Conservation (phyloP, 2,329 filamentous ascomycete genomes). For the Colletotrichum euphorbiae region DNA sequence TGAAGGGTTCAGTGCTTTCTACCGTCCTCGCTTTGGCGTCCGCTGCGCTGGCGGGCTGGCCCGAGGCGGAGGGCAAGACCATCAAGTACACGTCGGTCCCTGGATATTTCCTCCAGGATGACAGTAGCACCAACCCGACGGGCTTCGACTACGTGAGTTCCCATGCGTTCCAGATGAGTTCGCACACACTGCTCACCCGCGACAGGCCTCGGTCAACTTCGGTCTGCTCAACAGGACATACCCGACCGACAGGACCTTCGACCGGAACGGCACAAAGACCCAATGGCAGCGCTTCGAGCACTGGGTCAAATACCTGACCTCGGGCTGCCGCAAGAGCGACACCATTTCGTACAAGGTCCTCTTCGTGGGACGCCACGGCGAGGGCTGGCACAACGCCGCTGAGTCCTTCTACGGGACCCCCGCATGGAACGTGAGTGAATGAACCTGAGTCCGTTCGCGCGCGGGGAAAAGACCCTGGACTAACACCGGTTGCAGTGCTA, state of each 20-base stretch:
- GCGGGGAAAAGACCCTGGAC: background rate
- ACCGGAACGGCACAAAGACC: slow-evolving; percentile 56
- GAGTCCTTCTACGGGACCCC: slow-evolving; percentile 75
- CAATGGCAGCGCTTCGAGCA: slow-evolving; percentile 74
- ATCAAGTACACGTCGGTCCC: slow-evolving; percentile 70
- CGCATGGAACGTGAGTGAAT: slow-evolving; percentile 71
- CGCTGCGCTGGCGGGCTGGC: slow-evolving; percentile 47
- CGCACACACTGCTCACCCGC: slow-evolving; percentile 9
- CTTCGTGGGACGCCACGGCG: slow-evolving; percentile 76
- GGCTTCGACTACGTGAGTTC: slow-evolving; percentile 73
- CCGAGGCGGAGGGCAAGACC: slow-evolving; percentile 51
- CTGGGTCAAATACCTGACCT: slow-evolving; percentile 68
- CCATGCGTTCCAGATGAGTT: background rate
- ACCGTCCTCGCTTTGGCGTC: slow-evolving; percentile 47
- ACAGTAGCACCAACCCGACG: slow-evolving; percentile 63
- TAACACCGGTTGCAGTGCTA: slow-evolving; percentile 62
- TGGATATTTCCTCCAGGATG: slow-evolving; percentile 75
- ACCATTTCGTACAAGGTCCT: slow-evolving; percentile 73
- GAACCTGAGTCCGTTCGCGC: background rate
- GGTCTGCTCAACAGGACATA: slow-evolving; percentile 74
- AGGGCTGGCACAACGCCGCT: slow-evolving; percentile 73
- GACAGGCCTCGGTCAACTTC: slow-evolving; percentile 70
- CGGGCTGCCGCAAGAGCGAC: slow-evolving; percentile 48
- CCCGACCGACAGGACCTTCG: slow-evolving; percentile 61
- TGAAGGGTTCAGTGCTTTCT: slow-evolving; percentile 49